Percentiles rank a stretch among this genome's conserved stretches.
Evolutionary conservation across 805 yeast genomes (phyloP).

Genomic region (Candida piceae): DNA sequence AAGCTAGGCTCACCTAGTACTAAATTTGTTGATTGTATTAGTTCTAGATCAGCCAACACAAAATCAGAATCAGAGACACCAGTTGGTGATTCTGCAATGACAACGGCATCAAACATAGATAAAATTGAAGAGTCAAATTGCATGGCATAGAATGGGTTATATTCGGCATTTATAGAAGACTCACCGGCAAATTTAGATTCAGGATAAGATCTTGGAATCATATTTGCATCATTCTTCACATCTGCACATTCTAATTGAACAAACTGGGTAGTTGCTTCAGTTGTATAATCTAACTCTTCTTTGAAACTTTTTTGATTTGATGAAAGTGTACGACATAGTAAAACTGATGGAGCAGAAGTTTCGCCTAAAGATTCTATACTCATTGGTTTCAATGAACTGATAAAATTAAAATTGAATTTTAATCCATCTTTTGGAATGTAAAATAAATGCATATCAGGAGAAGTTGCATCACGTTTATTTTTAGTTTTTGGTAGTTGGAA

Average conservation of each 20-base stretch:
- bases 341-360: slow-evolving; percentile 22
- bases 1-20: slow-evolving; percentile 29
- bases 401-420: slow-evolving; percentile 25
- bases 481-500: slow-evolving; percentile 23
- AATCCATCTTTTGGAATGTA: slow-evolving; percentile 28
- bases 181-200: slow-evolving; percentile 36
- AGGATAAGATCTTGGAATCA: slow-evolving; percentile 48
- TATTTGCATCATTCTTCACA: slow-evolving; percentile 30
- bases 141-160: slow-evolving; percentile 44
- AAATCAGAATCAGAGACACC: slow-evolving; percentile 25
- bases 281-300: slow-evolving; percentile 34
- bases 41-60: slow-evolving; percentile 34
- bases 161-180: slow-evolving; percentile 51
- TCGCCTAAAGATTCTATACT: slow-evolving; percentile 19
- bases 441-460: slow-evolving; percentile 32
- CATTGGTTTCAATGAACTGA: slow-evolving; percentile 28
- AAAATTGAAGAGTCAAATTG: slow-evolving; percentile 37
- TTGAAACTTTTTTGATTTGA: slow-evolving; percentile 14
- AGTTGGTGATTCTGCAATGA: slow-evolving; percentile 36
- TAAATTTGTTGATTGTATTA: slow-evolving; percentile 19
- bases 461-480: slow-evolving; percentile 11
- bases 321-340: slow-evolving; percentile 26
- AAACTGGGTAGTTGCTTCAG: slow-evolving; percentile 31
- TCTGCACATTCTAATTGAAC: slow-evolving; percentile 44
- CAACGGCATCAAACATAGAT: slow-evolving; percentile 42